Percentiles rank a stretch among this genome's conserved stretches.
Conservation (phyloP, 2,329 filamentous ascomycete species). For the Epichloe uncinata region DNA sequence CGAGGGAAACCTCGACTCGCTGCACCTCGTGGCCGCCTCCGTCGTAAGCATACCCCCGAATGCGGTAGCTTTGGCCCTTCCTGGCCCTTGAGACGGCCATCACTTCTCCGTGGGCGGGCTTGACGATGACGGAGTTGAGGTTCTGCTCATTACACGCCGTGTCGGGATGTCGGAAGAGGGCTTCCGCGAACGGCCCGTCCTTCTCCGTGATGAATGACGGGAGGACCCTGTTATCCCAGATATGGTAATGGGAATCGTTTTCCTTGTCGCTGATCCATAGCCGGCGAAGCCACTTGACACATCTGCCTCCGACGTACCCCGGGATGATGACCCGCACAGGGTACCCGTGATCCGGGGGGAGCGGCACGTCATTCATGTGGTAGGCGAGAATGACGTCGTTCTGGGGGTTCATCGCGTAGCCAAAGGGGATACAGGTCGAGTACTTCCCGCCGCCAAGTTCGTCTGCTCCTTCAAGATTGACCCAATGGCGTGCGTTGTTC, state of each 20-base stretch:
- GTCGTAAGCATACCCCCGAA: conserved; percentile 25
- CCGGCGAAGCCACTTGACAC: conserved; percentile 33
- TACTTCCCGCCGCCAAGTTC: conserved; percentile 32
- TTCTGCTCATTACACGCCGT: conserved; percentile 35
- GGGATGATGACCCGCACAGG: conserved; percentile 28
- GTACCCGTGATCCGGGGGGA: conserved; percentile 33
- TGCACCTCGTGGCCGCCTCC: conserved; percentile 36
- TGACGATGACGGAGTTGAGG: conserved; percentile 33
- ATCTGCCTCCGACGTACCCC: conserved; percentile 29
- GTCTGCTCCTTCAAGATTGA: conserved; percentile 38
- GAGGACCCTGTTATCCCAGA: conserved; percentile 32
- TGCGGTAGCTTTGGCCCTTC: conserved; percentile 24
- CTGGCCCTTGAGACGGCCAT: conserved; percentile 24
- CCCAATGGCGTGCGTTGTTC: conserved; percentile 16
- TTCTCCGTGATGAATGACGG: conserved; percentile 34
- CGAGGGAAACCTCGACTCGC: conserved; percentile 33
- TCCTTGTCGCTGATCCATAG: conserved; percentile 29
- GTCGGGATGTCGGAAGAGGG: conserved; percentile 33
- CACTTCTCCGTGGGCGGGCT: conserved; percentile 31
- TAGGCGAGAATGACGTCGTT: not conserved
- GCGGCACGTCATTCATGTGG: conserved; percentile 29
- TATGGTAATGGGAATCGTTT: conserved; percentile 31
- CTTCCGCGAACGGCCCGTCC: conserved; percentile 31
- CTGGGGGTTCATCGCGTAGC: conserved; percentile 20
- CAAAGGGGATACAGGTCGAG: conserved; percentile 32